Conservation (phyloP, 257 asterid genomes). For the Petunia axillaris region DNA sequence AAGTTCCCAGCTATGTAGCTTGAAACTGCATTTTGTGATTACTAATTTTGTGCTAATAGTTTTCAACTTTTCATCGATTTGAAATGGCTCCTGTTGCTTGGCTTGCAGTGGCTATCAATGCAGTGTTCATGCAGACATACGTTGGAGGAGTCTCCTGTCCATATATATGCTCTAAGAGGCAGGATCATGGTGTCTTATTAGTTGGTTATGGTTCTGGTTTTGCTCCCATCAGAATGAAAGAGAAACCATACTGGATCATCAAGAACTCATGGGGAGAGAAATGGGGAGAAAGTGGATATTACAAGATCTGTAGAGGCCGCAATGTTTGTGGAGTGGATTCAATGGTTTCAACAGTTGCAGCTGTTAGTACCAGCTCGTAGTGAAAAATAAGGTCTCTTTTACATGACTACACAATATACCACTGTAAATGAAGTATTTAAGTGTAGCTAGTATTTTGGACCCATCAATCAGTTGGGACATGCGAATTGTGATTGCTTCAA, state of each 20-base stretch:
- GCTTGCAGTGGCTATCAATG: slow-evolving; percentile 83
- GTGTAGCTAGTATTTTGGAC: slow-evolving; percentile 14
- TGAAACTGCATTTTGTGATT: not conserved
- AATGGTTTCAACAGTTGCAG: slow-evolving; percentile 87
- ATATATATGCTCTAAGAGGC: slow-evolving; percentile 61
- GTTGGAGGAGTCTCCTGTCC: slow-evolving; percentile 90
- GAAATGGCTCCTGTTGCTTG: not conserved
- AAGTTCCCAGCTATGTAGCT: not conserved
- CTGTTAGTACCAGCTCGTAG: slow-evolving; percentile 44
- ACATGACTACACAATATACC: not conserved
- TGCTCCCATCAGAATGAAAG: slow-evolving; percentile 69
- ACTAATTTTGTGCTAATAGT: not conserved
- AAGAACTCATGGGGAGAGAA: slow-evolving; percentile 87
- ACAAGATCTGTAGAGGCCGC: slow-evolving; percentile 70
- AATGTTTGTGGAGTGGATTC: slow-evolving; percentile 88
- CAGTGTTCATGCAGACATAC: slow-evolving; percentile 87
- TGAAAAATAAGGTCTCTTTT: not conserved
- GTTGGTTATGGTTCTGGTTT: slow-evolving; percentile 80
- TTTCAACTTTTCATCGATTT: not conserved
- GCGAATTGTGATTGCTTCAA: not conserved
- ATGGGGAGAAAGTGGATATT: slow-evolving; percentile 87
- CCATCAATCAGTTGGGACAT: not conserved
- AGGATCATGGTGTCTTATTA: slow-evolving; percentile 80
- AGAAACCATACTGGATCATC: slow-evolving; percentile 83
- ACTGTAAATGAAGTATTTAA: slow-evolving; percentile 18